A percentile compares a stretch with the other conserved stretches of the same genome.
Conservation (phyloP, 1,284 basidiomycete genomes). For the Heterobasidion occidentale region DNA sequence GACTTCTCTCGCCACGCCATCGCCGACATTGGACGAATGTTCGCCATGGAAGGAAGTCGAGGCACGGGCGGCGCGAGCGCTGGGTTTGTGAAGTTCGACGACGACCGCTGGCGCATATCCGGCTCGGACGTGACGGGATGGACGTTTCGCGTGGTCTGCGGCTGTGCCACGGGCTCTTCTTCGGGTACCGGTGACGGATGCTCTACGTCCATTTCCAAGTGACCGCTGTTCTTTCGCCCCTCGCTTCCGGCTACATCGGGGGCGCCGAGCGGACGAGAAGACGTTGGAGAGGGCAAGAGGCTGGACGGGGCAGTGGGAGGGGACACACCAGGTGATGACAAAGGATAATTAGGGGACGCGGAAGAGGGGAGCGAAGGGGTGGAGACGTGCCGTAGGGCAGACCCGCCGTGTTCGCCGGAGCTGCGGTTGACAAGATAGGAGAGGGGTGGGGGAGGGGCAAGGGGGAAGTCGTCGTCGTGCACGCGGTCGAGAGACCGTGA, state of each 20-base stretch:
- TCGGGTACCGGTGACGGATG: slow-evolving; percentile 22
- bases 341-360: slow-evolving; percentile 43
- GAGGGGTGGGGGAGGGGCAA: slow-evolving; percentile 79
- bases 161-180: slow-evolving; percentile 14
- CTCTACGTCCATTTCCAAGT: slow-evolving; percentile 28
- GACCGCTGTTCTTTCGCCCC: slow-evolving; percentile 29
- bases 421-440: slow-evolving; percentile 74
- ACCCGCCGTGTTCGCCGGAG: slow-evolving; percentile 35
- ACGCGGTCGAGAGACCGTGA: slow-evolving; percentile 34
- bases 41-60: slow-evolving; percentile 14
- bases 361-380: slow-evolving; percentile 58
- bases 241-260: slow-evolving; percentile 31
- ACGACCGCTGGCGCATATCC: slow-evolving; percentile 42
- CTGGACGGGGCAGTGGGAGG: slow-evolving; percentile 68
- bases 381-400: slow-evolving; percentile 49
- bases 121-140: slow-evolving; percentile 50
- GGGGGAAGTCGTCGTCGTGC: slow-evolving; percentile 59
- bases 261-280: slow-evolving; percentile 51
- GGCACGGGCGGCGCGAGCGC: slow-evolving; percentile 8
- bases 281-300: slow-evolving; percentile 63
- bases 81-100: slow-evolving; percentile 18
- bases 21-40: slow-evolving; percentile 26
- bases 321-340: slow-evolving; percentile 50
- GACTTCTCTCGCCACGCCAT: slow-evolving; percentile 58
- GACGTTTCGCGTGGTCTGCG: slow-evolving; percentile 26